Percentiles rank a stretch among this genome's conserved stretches.
These are phyloP conservation scores for Pseudogymnoascus pannorum DNA, from an alignment of 2,329 filamentous ascomycete genomes.

Conservation along the genomic window DNA sequence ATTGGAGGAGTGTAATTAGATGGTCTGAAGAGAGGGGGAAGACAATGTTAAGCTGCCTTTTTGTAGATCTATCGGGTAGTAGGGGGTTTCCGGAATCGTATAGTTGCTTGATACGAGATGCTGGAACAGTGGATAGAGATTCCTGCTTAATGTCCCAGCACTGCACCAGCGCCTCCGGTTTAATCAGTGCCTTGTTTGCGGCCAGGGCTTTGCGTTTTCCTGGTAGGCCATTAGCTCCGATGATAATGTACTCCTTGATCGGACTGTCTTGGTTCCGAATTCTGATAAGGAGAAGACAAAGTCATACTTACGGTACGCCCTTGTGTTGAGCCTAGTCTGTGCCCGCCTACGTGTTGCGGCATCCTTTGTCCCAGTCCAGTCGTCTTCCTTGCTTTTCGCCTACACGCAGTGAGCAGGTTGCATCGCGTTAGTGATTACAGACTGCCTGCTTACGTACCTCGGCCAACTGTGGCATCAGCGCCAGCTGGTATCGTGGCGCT, in stretches of 20 bases:
- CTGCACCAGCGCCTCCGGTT: conserved; percentile 28
- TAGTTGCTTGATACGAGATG: conserved; percentile 27
- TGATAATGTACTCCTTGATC: conserved; percentile 13
- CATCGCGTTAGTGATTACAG: conserved; percentile 14
- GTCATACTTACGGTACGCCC: conserved; percentile 35
- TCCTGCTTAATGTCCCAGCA: conserved; percentile 31
- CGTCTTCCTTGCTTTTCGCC: conserved; percentile 34
- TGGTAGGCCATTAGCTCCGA: conserved; percentile 22
- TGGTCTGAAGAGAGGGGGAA: conserved; percentile 36
- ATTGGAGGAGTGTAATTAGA: conserved; percentile 37
- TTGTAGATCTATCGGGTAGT: conserved; percentile 22
- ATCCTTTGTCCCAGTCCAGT: conserved; percentile 41
- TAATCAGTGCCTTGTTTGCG: conserved; percentile 17
- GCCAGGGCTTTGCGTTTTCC: conserved; percentile 30
- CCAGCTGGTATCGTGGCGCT: conserved; percentile 25
- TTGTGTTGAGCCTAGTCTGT: conserved; percentile 40
- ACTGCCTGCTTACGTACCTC: conserved; percentile 27
- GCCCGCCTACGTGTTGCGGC: conserved; percentile 34
- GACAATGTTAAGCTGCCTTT: conserved; percentile 22
- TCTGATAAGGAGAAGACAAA: conserved; percentile 16
- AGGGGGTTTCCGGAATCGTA: conserved; percentile 29
- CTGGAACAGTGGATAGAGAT: conserved; percentile 27
- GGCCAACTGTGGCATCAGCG: conserved; percentile 32
- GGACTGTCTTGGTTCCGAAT: background rate
- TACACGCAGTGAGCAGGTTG: conserved; percentile 27